Base-by-base conservation (phyloP, 2,329 filamentous ascomycete genomes). In the Sodiomyces alkalinus region DNA sequence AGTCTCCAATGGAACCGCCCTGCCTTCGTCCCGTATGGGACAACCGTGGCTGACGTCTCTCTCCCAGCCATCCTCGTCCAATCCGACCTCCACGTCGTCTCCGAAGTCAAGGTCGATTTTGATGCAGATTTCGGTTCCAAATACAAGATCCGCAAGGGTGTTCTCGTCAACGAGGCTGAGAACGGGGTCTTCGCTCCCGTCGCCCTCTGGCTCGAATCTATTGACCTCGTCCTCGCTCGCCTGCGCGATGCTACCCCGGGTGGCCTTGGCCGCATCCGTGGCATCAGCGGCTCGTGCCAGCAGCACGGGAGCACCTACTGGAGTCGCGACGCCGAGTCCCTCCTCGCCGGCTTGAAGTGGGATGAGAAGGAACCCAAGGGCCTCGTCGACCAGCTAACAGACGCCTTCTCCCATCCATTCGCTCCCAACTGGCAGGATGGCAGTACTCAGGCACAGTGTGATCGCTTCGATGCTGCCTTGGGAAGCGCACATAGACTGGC, bases 401-500 rank as follows among this genome's bases (percentile, higher is more conserved):
- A 55, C 3, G 80, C 78, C 0, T 81, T 96, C 46, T 80, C 85
- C 11, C 79, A 92, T 50, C 75, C 80, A 4, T 86, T 75, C 56
- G 85, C 82, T 39, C 90, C 90, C 6, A 98, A 96, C 52, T 98
- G 90, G 90, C 90, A 96, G 56, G 90, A 98, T 51, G 79, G 86
- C 36, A 93, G 85, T 55, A 96, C 90, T 2, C 85, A 94, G 57
- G 64, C 64, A 39, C 81, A 98, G 56, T 94, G 86, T 48, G 85
- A 94, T 49, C 64, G 70, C 37, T 96, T 96, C 46, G 86, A 96
- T 50, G 65, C 59, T 5, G 60, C 62, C 29, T 56, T 94, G 6
- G 80, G 80, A 1, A 62, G 62, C 6, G 60, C 69, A 3, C 65
- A 77, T 43, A 63, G 65, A 36, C 56, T 98, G 41, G 90, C 90